A percentile compares a stretch with the other conserved stretches of the same genome.
These are phyloP conservation scores for Fusarium guadeloupense DNA, from an alignment of 2,329 filamentous ascomycete species.

Conservation along the genomic window DNA sequence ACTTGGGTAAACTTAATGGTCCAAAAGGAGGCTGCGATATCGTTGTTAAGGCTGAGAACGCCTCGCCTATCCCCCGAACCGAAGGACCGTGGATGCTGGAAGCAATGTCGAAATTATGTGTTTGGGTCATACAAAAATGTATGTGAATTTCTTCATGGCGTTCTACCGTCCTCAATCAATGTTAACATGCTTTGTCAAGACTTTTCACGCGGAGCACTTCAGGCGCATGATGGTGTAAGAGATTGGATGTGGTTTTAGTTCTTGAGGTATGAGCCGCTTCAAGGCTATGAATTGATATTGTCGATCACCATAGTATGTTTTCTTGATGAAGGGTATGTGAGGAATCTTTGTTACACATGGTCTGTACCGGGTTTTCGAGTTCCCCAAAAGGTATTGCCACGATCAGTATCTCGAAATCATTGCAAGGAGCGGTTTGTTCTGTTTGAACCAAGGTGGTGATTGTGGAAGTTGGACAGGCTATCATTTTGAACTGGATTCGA, in stretches of 20 bases:
- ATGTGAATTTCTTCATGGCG: conserved; percentile 43
- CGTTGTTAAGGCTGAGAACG: conserved; percentile 34
- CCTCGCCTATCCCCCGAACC: conserved; percentile 34
- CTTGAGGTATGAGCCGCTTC: conserved; percentile 12
- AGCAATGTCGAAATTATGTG: conserved; percentile 36
- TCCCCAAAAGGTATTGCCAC: too few relatives aligned
- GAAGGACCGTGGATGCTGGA: conserved; percentile 21
- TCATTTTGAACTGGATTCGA: too few relatives aligned
- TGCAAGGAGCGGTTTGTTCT: too few relatives aligned
- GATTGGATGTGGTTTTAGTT: conserved; percentile 21
- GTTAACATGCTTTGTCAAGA: conserved; percentile 41
- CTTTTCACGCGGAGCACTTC: conserved; percentile 27
- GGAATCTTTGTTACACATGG: neutral
- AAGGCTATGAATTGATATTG: conserved; percentile 24
- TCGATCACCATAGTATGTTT: conserved; percentile 3
- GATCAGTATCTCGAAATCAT: too few relatives aligned
- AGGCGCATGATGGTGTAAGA: conserved; percentile 30
- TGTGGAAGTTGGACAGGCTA: too few relatives aligned
- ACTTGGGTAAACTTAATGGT: conserved; percentile 37
- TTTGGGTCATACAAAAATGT: conserved; percentile 45
- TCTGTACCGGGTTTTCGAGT: too few relatives aligned
- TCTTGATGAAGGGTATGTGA: neutral
- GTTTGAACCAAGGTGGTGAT: too few relatives aligned
- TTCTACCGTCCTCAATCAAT: conserved; percentile 37
- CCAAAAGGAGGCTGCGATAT: conserved; percentile 40